Base-by-base conservation (phyloP, 495 filamentous ascomycete genomes). In the Annulohypoxylon nitens region DNA sequence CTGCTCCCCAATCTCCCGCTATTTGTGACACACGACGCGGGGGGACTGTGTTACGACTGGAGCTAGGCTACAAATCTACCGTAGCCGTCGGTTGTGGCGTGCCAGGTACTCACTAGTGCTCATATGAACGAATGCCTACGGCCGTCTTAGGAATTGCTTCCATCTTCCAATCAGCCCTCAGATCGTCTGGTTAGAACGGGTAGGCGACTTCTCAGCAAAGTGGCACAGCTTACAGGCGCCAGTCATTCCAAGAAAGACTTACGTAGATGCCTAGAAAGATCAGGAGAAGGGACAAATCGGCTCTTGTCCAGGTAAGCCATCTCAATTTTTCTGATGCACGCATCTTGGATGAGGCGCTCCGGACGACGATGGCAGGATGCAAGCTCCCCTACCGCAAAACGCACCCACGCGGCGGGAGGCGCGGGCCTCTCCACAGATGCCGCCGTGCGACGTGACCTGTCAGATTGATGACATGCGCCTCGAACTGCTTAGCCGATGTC, bases 391-490 rank as follows among this genome's bases (percentile, higher is more conserved):
- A 45, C 45, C 67, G 65, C 58, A 61, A 50, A 63, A 63, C 41
- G 67, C 59, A 64, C 67, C 63, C 67, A 68, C 54, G 62, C 67
- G 59, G 70, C 74, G 77, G 71, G 72, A 73, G 71, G 64, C 62
- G 64, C 65, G 57, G 14, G 30, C n/a, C 61, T 72, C 67, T 75
- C 69, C 65, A 73, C 68, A 75, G 69, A 77, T 67, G 76, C 55
- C 71, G 75, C 55, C 71, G 75, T 78, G 66, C 70, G 23, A 78
- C 67, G 53, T 74, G 77, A 78, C 75, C 66, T 78, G 72, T 78
- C 77, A 78, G 72, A 77, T 78, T 73, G 70, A 70, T 65, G 64
- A 67, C 75, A 77, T 78, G 72, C 73, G 71, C 71, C 73, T 69
- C 60, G 70, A 71, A 67, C 67, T 63, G 65, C 62, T 69, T 72